Evolutionary conservation across 371 early-diverging fungal genomes (phyloP).

Genomic region (Batrachochytrium dendrobatidis): DNA sequence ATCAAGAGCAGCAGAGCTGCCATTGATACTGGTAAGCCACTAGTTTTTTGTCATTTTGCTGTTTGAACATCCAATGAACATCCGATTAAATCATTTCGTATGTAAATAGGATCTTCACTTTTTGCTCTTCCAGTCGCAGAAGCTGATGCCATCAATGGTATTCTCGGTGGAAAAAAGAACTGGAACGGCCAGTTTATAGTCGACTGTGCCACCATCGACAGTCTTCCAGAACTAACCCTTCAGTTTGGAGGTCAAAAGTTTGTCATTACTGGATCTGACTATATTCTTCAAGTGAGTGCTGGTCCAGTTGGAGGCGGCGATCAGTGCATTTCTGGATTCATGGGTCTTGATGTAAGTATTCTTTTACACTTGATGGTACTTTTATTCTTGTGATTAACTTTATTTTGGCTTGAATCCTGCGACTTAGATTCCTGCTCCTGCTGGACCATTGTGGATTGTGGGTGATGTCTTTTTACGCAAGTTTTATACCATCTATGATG

Average conservation of each 20-base stretch:
- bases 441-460: slow-evolving; percentile 64
- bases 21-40: slow-evolving; percentile 38
- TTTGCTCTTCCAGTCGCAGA: slow-evolving; percentile 63
- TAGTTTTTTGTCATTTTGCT: neutral
- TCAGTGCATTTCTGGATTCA: slow-evolving; percentile 87
- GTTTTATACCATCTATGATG: slow-evolving; percentile 71
- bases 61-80: slow-evolving; percentile 41
- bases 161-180: slow-evolving; percentile 84
- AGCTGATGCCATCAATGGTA: slow-evolving; percentile 75
- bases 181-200: slow-evolving; percentile 80
- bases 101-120: slow-evolving; percentile 65
- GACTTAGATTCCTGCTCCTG: slow-evolving; percentile 39
- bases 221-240: slow-evolving; percentile 69
- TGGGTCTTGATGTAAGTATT: slow-evolving; percentile 73
- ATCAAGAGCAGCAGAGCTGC: slow-evolving; percentile 21
- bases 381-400: neutral
- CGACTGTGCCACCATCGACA: slow-evolving; percentile 59
- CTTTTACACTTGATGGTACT: neutral
- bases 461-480: slow-evolving; percentile 91
- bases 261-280: slow-evolving; percentile 58
- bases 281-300: slow-evolving; percentile 61
- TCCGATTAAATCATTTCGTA: slow-evolving; percentile 31
- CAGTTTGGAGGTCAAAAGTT: slow-evolving; percentile 65
- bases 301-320: slow-evolving; percentile 31
- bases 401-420: slow-evolving; percentile 9